phyloP scores from a whole-genome alignment of 768 basidiomycete genomes.

The Hypholoma sublateritium region DNA sequence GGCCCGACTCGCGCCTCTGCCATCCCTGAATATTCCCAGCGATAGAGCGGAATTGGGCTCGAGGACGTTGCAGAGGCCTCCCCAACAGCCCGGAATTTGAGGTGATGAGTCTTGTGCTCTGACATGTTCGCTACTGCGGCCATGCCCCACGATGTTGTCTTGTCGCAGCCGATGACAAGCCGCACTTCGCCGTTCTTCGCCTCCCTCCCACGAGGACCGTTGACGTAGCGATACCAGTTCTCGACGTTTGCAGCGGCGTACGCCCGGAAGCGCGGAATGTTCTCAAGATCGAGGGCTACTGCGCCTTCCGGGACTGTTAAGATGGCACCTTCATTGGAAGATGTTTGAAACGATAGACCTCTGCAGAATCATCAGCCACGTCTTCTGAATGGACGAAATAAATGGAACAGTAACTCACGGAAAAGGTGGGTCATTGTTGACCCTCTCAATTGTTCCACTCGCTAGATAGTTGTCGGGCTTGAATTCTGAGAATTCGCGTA shows the following conservation, averaged over 20 bases:
- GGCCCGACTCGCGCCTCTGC: background rate
- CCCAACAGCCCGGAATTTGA: background rate
- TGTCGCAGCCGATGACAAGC: conserved; percentile 18
- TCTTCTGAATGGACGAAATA: background rate
- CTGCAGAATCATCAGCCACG: conserved; percentile 3
- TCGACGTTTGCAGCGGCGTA: conserved; percentile 14
- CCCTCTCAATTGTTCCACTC: conserved; percentile 5
- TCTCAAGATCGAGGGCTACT: conserved; percentile 10
- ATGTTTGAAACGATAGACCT: conserved; percentile 12
- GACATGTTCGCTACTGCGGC: conserved; percentile 13
- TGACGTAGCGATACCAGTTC: conserved; percentile 19
- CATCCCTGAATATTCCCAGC: background rate
- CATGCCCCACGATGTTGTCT: conserved; percentile 20
- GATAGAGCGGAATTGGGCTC: background rate
- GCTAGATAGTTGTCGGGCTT: conserved; percentile 8
- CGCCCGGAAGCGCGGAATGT: conserved; percentile 3
- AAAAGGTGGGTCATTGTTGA: background rate
- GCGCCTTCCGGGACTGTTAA: conserved; percentile 21
- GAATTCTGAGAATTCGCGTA: conserved; percentile 8
- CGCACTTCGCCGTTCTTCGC: conserved; percentile 19
- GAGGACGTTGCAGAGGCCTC: background rate
- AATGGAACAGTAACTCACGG: background rate
- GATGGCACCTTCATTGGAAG: conserved; percentile 19
- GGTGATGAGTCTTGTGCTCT: background rate
- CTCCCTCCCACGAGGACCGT: conserved; percentile 10